These are phyloP conservation scores for Amanita inopinata DNA, from an alignment of 768 basidiomycete species.

Conservation along the genomic window DNA sequence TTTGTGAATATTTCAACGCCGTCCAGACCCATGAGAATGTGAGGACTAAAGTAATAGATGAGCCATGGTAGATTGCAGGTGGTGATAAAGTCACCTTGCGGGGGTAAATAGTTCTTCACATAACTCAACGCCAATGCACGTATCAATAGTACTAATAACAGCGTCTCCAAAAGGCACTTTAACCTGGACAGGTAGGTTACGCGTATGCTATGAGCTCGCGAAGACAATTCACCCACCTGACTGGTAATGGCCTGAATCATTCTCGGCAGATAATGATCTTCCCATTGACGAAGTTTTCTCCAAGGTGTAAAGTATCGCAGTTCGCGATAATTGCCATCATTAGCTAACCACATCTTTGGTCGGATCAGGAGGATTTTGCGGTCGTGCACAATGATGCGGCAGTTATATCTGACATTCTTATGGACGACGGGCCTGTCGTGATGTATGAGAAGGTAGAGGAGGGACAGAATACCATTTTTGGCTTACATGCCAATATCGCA, in stretches of 20 bases:
- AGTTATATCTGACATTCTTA: constrained; percentile 98
- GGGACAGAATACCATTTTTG: no score
- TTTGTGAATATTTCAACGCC: constrained; percentile 99
- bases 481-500: constrained; percentile 95
- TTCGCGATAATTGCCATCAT: constrained; percentile 95
- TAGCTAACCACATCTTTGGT: constrained; percentile 99
- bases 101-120: constrained; percentile 99
- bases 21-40: constrained; percentile 95
- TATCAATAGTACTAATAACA: constrained; percentile 87
- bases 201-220: not conserved
- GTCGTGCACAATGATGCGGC: constrained; percentile 82
- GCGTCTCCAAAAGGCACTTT: constrained; percentile 96
- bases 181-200: constrained; percentile 29
- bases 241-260: constrained; percentile 84
- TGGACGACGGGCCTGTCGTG: constrained; percentile 98
- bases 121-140: constrained; percentile 92
- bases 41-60: constrained; percentile 52
- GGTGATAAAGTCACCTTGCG: constrained; percentile 56
- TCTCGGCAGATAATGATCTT: constrained; percentile 86
- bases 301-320: constrained; percentile 91
- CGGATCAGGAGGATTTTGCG: constrained; percentile 87
- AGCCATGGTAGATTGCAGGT: not conserved
- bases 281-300: constrained; percentile 80
- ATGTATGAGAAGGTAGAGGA: no score
- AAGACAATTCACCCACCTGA: constrained; percentile 41